Evolutionary conservation across 768 basidiomycete genomes (phyloP).

Genomic region (Xerocomellus intermedius): DNA sequence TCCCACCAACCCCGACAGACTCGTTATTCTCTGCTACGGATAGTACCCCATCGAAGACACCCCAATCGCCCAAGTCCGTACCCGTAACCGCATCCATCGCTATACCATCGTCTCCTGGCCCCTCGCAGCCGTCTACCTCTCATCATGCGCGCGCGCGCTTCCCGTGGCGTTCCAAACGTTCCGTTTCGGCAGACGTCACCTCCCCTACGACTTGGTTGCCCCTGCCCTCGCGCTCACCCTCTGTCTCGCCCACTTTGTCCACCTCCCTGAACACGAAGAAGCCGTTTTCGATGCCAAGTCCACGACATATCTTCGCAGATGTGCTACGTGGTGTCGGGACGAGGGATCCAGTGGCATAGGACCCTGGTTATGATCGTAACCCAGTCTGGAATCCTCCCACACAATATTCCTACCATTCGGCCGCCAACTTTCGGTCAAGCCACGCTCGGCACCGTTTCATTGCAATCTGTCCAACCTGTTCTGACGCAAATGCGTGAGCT

Average conservation of each 20-base stretch:
- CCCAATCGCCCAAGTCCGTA: not conserved
- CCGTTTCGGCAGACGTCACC: not conserved
- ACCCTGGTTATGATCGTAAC: not conserved
- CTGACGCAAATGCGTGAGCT: not conserved
- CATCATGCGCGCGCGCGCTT: constrained; percentile 6
- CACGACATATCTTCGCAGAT: constrained; percentile 33
- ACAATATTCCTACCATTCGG: not conserved
- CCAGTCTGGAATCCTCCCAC: not conserved
- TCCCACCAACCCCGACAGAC: constrained; percentile 8
- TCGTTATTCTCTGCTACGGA: not conserved
- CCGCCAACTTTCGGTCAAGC: not conserved
- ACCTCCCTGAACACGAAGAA: constrained; percentile 11
- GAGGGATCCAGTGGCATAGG: constrained; percentile 11
- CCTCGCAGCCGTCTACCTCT: not conserved
- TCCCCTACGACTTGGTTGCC: not conserved
- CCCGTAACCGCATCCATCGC: not conserved
- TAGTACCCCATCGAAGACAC: not conserved
- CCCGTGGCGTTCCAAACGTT: constrained; percentile 10
- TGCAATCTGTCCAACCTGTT: too few species aligned
- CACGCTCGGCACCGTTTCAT: not conserved
- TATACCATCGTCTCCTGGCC: not conserved
- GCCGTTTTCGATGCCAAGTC: constrained; percentile 11
- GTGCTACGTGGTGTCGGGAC: constrained; percentile 45
- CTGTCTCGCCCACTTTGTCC: constrained; percentile 8
- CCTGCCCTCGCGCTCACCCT: not conserved